Conservation (phyloP, 2,329 filamentous ascomycete species). For the Arthrobotrys entomopaga region DNA sequence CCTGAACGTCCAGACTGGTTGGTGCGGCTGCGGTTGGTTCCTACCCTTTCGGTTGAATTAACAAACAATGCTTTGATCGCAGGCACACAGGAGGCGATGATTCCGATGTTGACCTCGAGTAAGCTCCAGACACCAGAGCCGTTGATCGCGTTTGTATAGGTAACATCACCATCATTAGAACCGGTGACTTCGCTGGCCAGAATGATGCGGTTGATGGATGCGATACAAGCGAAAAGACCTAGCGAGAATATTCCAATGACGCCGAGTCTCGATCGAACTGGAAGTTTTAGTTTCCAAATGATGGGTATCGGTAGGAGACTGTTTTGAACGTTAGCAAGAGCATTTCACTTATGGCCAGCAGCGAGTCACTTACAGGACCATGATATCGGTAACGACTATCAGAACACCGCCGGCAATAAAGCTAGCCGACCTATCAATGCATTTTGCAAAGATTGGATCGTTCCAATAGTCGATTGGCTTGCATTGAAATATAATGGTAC, state of each 20-base stretch:
- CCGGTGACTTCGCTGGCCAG: conserved; percentile 49
- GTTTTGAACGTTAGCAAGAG: not conserved
- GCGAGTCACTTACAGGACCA: conserved; percentile 63
- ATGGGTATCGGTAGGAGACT: conserved; percentile 66
- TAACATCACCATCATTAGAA: conserved; percentile 38
- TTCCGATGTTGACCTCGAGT: conserved; percentile 50
- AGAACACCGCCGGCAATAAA: conserved; percentile 69
- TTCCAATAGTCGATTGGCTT: conserved; percentile 62
- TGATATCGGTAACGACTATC: conserved; percentile 71
- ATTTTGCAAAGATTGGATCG: conserved; percentile 60
- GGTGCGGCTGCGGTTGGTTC: conserved; percentile 41
- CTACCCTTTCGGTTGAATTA: conserved; percentile 21
- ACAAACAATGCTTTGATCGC: conserved; percentile 51
- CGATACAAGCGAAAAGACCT: conserved; percentile 60
- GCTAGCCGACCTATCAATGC: conserved; percentile 66
- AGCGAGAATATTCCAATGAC: conserved; percentile 66
- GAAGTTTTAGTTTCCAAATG: conserved; percentile 65
- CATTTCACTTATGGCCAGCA: not conserved
- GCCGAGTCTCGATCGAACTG: conserved; percentile 64
- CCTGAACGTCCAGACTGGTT: conserved; percentile 39
- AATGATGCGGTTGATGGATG: conserved; percentile 47
- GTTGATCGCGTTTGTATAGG: conserved; percentile 48
- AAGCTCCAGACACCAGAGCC: conserved; percentile 46
- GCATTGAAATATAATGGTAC: conserved; percentile 62
- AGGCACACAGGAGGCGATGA: conserved; percentile 50